Conservation (phyloP, 805 yeast genomes). For the Schizosaccharomyces octosporus region DNA sequence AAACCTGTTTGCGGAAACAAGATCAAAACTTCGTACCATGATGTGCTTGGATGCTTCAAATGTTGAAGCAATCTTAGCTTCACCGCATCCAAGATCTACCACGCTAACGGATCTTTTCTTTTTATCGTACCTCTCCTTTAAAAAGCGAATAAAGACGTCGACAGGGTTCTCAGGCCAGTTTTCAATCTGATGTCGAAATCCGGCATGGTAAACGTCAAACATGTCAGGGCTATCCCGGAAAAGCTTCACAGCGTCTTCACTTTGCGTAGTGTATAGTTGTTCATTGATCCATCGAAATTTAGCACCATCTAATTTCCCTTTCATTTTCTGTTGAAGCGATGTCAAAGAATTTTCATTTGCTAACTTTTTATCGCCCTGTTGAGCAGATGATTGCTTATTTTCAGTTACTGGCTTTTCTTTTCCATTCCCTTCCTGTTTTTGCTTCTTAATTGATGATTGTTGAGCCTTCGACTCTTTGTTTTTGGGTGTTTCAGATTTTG, state of each 20-base stretch:
- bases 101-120: constrained; percentile 39
- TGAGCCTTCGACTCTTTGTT: not conserved
- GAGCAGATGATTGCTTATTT: not conserved
- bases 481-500: not conserved
- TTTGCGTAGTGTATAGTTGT: constrained; percentile 69
- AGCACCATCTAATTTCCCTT: constrained; percentile 81
- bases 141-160: constrained; percentile 56
- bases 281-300: constrained; percentile 96
- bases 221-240: constrained; percentile 62
- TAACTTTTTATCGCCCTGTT: not conserved
- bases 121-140: constrained; percentile 23
- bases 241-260: constrained; percentile 49
- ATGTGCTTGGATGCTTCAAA: constrained; percentile 21
- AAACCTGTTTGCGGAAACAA: constrained; percentile 65
- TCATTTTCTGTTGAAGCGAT: constrained; percentile 83
- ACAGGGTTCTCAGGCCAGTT: constrained; percentile 98
- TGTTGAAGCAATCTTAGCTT: constrained; percentile 62
- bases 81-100: constrained; percentile 99
- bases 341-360: constrained; percentile 25
- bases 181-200: constrained; percentile 83
- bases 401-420: not conserved
- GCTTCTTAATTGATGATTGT: not conserved
- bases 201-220: constrained; percentile 85
- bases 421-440: not conserved
- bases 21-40: constrained; percentile 67